Percentiles rank a stretch among this genome's conserved stretches.
phyloP scores from a whole-genome alignment of 2,329 filamentous ascomycete genomes.

The Aspergillus texensis region DNA sequence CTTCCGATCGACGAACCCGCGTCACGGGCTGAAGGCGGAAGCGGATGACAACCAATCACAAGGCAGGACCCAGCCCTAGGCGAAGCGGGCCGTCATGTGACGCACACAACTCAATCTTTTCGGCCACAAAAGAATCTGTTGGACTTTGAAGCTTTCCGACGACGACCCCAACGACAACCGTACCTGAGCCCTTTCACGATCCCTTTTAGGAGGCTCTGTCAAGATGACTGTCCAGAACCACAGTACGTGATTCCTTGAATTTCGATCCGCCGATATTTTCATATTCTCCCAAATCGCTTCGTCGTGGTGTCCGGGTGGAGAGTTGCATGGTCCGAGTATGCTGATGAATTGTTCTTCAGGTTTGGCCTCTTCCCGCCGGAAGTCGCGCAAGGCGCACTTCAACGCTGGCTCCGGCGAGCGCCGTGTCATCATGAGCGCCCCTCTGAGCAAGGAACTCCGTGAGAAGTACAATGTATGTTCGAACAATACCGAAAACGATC shows the following conservation, averaged over 20 bases:
- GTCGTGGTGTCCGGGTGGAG: neutral
- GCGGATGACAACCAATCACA: constrained; percentile 12
- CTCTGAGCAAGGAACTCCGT: constrained; percentile 93
- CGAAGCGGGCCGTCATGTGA: constrained; percentile 31
- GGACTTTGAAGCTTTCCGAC: constrained; percentile 16
- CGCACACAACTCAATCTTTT: constrained; percentile 29
- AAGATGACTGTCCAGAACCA: constrained; percentile 37
- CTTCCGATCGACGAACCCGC: neutral
- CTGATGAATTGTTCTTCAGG: constrained; percentile 27
- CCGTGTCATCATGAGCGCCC: constrained; percentile 95
- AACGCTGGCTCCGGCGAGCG: constrained; percentile 70
- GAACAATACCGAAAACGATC: constrained; percentile 10
- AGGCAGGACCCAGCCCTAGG: constrained; percentile 19
- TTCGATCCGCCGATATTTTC: neutral
- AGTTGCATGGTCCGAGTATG: neutral
- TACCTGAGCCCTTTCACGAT: constrained; percentile 13
- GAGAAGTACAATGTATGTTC: constrained; percentile 93
- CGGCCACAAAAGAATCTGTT: constrained; percentile 19
- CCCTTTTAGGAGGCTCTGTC: constrained; percentile 17
- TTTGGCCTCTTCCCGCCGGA: constrained; percentile 79
- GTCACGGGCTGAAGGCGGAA: neutral
- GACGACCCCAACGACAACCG: constrained; percentile 25
- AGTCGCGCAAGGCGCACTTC: constrained; percentile 99
- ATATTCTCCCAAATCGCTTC: neutral
- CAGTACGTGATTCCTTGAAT: constrained; percentile 25